Evolutionary conservation across 345 rosid species (phyloP).

Genomic region (Murraya paniculata): DNA sequence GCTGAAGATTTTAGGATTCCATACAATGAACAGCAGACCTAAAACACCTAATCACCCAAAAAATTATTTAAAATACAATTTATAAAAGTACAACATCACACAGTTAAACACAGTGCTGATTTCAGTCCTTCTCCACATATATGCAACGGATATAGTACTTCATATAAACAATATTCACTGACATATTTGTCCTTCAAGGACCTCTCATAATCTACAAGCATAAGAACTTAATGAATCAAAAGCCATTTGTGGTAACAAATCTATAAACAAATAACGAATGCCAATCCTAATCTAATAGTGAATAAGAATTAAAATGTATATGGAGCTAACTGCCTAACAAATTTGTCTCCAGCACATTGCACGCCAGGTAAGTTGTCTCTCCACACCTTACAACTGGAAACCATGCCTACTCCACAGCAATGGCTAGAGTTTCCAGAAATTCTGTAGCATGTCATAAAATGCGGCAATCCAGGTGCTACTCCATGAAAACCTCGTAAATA

Average conservation of each 20-base stretch:
- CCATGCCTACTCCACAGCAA: neutral
- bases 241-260: neutral
- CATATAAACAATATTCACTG: slow-evolving; percentile 2
- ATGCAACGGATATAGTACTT: neutral
- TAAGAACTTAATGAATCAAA: slow-evolving; percentile 1
- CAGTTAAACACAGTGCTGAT: slow-evolving; percentile 3
- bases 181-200: neutral
- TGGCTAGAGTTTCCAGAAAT: slow-evolving; percentile 1
- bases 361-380: slow-evolving; percentile 8
- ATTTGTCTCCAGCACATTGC: neutral
- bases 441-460: slow-evolving; percentile 5
- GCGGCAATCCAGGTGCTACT: slow-evolving; percentile 1
- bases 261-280: slow-evolving; percentile 36
- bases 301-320: neutral
- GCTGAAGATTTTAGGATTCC: neutral
- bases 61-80: neutral
- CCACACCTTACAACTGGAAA: neutral
- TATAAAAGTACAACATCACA: neutral
- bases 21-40: neutral
- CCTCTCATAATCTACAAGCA: slow-evolving; percentile 11
- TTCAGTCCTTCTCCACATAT: neutral
- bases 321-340: neutral
- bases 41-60: neutral
- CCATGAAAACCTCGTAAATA: neutral
- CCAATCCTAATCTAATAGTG: slow-evolving; percentile 3